Base-by-base conservation (phyloP, 1,284 basidiomycete species). In the Sanghuangporus sanghuang region DNA sequence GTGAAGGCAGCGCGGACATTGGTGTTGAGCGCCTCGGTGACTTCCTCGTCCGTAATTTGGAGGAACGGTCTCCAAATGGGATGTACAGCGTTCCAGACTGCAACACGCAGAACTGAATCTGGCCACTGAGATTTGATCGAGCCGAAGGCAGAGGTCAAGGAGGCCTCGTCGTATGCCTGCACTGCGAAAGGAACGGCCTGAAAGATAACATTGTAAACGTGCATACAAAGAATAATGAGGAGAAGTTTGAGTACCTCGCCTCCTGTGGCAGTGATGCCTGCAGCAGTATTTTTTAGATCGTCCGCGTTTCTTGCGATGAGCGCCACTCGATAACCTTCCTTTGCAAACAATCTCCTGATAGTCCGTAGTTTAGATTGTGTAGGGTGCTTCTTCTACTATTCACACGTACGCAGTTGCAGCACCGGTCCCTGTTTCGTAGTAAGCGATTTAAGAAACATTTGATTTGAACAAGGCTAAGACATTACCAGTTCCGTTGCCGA, bases 1-100 rank as follows among this genome's bases (percentile, higher is more conserved):
- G 70, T 69, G 42, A 73, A 72, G 0, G 73, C 68, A 2, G 70
- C 69, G 18, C 72, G 66, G 42, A 74, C 69, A 64, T 74, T 74
- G 35, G 67, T 68, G 35, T 71, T 56, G 9, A 68, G 56, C 7
- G 61, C 57, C 57, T 59, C 40, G 11, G 46, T 54, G 12, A 64
- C 58, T 56, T 69, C 64, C 63, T 67, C 59, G 32, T 71, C 69
- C n/a, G 69, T 71, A 38, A 72, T 64, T 23, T 72, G 68, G 23
- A 74, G 65, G 65, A 74, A 74, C 6, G 64, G 66, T 59, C 72
- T 72, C 63, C 68, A 70, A 21, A 70, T 66, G 11, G 69, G 70
- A n/a, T 68, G 58, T 6, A 62, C 71, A 1, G 69, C 69, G 57
- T 73, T 73, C 66, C 67, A 73, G 16, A 73, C 57, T 1, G 71